A percentile compares a stretch with the other conserved stretches of the same genome.
Evolutionary conservation across 352 stramenopile species (phyloP).

Genomic region (Phytophthora brassicae): DNA sequence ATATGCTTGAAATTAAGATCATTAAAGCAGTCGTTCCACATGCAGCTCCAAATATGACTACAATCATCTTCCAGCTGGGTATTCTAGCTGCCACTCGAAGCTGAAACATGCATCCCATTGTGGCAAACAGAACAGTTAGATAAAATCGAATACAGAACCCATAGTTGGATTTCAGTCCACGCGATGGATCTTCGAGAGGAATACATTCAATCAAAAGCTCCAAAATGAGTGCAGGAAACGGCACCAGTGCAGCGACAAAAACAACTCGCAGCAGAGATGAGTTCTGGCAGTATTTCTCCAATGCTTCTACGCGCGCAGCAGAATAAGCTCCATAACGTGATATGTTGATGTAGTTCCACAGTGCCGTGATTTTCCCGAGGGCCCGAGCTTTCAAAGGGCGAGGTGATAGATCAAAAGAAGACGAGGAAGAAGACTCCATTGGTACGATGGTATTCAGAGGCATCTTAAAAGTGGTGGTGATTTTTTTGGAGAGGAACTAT

Average conservation of each 20-base stretch:
- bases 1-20: neutral
- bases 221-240: slow-evolving; percentile 10
- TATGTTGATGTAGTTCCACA: slow-evolving; percentile 4
- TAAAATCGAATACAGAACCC: slow-evolving; percentile 4
- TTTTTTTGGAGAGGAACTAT: too few species aligned
- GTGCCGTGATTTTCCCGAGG: too few species aligned
- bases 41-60: slow-evolving; percentile 1
- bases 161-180: slow-evolving; percentile 11
- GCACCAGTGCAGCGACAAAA: slow-evolving; percentile 9
- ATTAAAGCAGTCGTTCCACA: neutral
- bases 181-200: slow-evolving; percentile 18
- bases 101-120: slow-evolving; percentile 6
- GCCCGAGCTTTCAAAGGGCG: neutral
- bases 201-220: slow-evolving; percentile 16
- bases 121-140: neutral
- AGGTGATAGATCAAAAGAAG: neutral
- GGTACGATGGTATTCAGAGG: too few species aligned
- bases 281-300: slow-evolving; percentile 11
- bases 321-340: slow-evolving; percentile 16
- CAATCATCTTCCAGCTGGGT: slow-evolving; percentile 1
- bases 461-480: too few species aligned
- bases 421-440: too few species aligned
- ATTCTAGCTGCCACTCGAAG: slow-evolving; percentile 4
- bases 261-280: slow-evolving; percentile 2
- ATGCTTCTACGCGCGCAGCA: neutral